Percentiles rank a stretch among this genome's conserved stretches.
These are phyloP conservation scores for Benincasa hispida DNA, from an alignment of 306 rosid genomes.

Conservation along the genomic window DNA sequence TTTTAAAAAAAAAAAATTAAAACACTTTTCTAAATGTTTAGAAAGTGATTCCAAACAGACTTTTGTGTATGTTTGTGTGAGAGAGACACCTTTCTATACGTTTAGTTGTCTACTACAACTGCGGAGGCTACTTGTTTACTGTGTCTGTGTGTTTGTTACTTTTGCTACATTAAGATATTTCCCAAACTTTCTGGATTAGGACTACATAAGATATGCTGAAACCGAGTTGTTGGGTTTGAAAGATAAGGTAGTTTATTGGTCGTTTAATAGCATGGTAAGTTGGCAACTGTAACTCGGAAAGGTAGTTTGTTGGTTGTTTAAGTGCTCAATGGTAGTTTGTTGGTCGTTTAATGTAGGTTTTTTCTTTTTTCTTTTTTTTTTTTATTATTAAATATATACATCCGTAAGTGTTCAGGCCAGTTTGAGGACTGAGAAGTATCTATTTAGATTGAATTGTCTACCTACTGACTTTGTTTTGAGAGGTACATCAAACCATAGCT, in stretches of 20 bases:
- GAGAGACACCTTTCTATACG: too few relatives aligned
- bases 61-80: too few relatives aligned
- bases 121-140: background rate
- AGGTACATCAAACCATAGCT: background rate
- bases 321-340: too few relatives aligned
- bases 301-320: too few relatives aligned
- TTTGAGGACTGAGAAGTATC: background rate
- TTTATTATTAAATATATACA: too few relatives aligned
- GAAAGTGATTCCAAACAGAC: background rate
- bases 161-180: background rate
- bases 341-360: too few relatives aligned
- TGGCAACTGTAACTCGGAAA: background rate
- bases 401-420: too few relatives aligned
- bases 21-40: too few relatives aligned
- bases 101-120: background rate
- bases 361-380: too few relatives aligned
- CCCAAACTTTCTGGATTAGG: background rate
- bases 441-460: background rate
- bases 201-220: background rate
- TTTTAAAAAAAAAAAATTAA: too few relatives aligned
- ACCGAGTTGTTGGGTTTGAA: background rate
- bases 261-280: background rate
- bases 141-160: background rate
- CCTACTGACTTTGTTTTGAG: background rate
- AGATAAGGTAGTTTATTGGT: background rate